These are phyloP conservation scores for Acacia confusa DNA, from an alignment of 306 rosid genomes.

Conservation along the genomic window DNA sequence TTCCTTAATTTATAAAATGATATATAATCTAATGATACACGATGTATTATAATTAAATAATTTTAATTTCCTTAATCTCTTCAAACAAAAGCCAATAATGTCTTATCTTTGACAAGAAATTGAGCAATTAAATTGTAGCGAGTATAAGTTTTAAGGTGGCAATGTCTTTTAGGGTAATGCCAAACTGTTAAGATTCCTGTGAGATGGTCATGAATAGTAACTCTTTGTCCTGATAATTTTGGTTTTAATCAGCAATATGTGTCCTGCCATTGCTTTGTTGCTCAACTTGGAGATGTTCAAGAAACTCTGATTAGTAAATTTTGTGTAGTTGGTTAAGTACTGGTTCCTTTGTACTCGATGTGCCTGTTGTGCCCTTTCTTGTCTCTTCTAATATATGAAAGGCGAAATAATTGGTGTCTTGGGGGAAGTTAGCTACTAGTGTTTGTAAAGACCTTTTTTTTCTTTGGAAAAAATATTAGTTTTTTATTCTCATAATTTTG, in stretches of 20 bases:
- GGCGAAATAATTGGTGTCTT: background rate
- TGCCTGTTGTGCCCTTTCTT: background rate
- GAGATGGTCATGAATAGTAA: background rate
- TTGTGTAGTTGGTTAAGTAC: no score
- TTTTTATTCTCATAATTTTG: no score
- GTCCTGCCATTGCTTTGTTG: background rate
- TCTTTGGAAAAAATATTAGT: no score
- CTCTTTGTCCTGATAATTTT: background rate
- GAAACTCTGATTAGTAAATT: background rate
- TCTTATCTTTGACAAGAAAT: no score
- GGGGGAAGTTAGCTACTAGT: no score
- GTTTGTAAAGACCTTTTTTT: no score
- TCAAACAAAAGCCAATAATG: rapidly evolving
- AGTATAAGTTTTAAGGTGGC: background rate
- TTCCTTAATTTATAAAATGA: no score
- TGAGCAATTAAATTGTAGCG: no score
- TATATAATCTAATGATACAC: no score
- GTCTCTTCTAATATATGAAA: background rate
- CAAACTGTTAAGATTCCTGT: background rate
- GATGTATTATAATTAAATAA: no score
- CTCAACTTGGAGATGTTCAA: background rate
- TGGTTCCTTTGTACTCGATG: background rate
- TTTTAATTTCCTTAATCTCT: no score
- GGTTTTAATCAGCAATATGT: background rate
- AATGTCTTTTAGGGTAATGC: background rate